These are phyloP conservation scores for Centaurea solstitialis DNA, from an alignment of 129 eudicot genomes.

Conservation along the genomic window DNA sequence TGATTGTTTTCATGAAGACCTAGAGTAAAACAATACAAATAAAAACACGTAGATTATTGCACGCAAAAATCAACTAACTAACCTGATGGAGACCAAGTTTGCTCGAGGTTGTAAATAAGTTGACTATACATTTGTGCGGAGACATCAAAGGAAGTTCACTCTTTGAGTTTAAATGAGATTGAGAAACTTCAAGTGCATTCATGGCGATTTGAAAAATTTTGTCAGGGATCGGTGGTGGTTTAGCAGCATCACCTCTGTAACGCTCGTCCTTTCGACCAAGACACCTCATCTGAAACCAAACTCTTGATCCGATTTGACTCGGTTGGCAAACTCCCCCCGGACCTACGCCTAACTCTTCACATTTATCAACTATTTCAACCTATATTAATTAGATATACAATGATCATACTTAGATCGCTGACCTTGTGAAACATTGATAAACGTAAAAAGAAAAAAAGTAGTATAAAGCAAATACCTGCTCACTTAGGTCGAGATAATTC, in stretches of 20 bases:
- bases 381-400: background rate
- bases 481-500: too few species aligned
- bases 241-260: conserved; percentile 6
- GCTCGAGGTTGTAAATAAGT: conserved; percentile 47
- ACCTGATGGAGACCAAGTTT: conserved; percentile 70
- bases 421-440: too few species aligned
- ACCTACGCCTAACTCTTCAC: conserved; percentile 50
- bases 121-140: conserved; percentile 57
- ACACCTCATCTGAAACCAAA: conserved; percentile 56
- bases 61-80: background rate
- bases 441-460: too few species aligned
- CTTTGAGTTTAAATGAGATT: conserved; percentile 23
- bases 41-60: background rate
- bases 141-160: conserved; percentile 41
- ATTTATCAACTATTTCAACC: conserved; percentile 40
- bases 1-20: background rate
- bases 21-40: background rate
- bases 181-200: conserved; percentile 36
- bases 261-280: conserved; percentile 40
- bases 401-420: background rate
- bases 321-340: conserved; percentile 56
- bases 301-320: conserved; percentile 44
- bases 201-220: conserved; percentile 28
- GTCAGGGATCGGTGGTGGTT: conserved; percentile 44
- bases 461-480: too few species aligned